Conservation (phyloP, 2,329 filamentous ascomycete genomes). For the Lomentospora prolificans region DNA sequence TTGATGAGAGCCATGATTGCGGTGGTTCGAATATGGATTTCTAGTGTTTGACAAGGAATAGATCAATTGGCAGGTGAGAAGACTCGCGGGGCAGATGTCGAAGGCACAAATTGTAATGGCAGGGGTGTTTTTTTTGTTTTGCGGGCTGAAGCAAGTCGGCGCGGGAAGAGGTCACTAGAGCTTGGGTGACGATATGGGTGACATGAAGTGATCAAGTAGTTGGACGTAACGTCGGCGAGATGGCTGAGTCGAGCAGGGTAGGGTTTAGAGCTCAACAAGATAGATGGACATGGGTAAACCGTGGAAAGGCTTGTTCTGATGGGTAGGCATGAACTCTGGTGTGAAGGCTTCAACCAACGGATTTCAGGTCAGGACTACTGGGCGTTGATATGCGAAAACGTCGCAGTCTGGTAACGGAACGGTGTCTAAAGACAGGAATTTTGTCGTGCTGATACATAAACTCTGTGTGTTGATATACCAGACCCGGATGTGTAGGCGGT, state of each 20-base stretch:
- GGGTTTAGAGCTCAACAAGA: conserved; percentile 46
- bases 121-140: too few species aligned
- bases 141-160: conserved; percentile 9
- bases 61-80: not conserved
- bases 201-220: conserved; percentile 29
- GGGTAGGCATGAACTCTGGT: conserved; percentile 48
- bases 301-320: conserved; percentile 36
- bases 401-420: conserved; percentile 90
- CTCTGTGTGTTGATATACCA: conserved; percentile 38
- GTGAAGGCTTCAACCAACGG: conserved; percentile 69
- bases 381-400: conserved; percentile 93
- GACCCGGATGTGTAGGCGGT: not conserved
- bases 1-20: conserved; percentile 90
- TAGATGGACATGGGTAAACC: conserved; percentile 46
- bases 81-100: conserved; percentile 4
- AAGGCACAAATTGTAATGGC: not conserved
- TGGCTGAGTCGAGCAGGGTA: conserved; percentile 20
- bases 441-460: conserved; percentile 99
- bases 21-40: conserved; percentile 3
- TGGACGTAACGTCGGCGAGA: conserved; percentile 21
- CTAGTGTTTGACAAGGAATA: not conserved
- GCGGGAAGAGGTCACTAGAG: conserved; percentile 2
- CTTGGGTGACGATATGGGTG: conserved; percentile 12
- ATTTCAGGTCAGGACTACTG: conserved; percentile 80
- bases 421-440: conserved; percentile 86